A percentile compares a stretch with the other conserved stretches of the same genome.
Evolutionary conservation across 148 eudicot genomes (phyloP).

Genomic region (Mesembryanthemum crystallinum): DNA sequence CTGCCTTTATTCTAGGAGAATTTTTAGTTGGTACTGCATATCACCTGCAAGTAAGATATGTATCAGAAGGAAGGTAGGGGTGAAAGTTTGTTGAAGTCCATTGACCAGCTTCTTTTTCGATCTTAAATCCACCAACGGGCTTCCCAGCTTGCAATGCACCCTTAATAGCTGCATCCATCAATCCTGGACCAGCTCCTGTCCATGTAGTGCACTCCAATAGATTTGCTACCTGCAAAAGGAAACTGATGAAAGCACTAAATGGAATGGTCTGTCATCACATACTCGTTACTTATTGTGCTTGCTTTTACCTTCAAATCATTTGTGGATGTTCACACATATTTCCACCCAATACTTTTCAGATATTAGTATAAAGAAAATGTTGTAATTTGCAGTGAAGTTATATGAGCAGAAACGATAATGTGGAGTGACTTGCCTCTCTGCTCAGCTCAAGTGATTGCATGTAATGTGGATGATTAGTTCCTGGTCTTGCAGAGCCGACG

Average conservation of each 20-base stretch:
- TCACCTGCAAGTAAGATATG: conserved; percentile 89
- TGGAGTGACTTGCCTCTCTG: conserved; percentile 51
- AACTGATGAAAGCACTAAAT: neutral
- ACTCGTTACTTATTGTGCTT: too few relatives aligned
- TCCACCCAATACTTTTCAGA: neutral
- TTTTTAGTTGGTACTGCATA: neutral
- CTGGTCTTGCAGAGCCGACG: conserved; percentile 84
- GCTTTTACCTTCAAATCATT: too few relatives aligned
- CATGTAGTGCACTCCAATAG: conserved; percentile 81
- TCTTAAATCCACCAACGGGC: conserved; percentile 91
- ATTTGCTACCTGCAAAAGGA: conserved; percentile 52
- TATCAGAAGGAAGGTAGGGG: conserved; percentile 68
- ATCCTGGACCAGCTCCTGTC: conserved; percentile 98
- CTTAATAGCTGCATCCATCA: conserved; percentile 89
- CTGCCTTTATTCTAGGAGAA: too few relatives aligned
- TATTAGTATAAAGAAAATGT: too few relatives aligned
- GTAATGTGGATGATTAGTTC: conserved; percentile 72
- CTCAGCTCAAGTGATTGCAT: conserved; percentile 52
- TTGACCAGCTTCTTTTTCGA: conserved; percentile 84
- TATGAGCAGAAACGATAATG: neutral
- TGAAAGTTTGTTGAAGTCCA: conserved; percentile 80
- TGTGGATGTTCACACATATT: neutral
- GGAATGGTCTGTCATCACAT: too few relatives aligned
- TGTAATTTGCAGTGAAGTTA: neutral
- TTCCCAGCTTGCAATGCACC: conserved; percentile 86